A percentile compares a stretch with the other conserved stretches of the same genome.
These are phyloP conservation scores for Kodamaea neixiangensis DNA, from an alignment of 805 yeast genomes.

Conservation along the genomic window DNA sequence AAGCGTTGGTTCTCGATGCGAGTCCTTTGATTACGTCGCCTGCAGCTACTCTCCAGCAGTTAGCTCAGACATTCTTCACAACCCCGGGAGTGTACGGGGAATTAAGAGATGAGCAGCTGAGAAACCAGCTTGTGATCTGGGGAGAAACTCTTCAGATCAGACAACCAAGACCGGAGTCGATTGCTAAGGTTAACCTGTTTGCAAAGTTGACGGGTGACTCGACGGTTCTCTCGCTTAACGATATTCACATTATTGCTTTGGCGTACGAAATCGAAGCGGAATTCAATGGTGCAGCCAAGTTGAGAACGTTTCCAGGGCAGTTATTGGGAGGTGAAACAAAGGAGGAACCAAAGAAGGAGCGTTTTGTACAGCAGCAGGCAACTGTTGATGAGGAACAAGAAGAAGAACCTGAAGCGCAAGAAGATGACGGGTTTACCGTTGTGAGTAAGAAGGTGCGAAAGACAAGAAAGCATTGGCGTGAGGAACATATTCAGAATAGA, in stretches of 20 bases:
- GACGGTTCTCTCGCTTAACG: conserved; percentile 83
- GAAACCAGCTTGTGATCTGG: conserved; percentile 81
- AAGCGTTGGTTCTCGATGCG: conserved; percentile 82
- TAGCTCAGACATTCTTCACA: conserved; percentile 74
- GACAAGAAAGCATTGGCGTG: conserved; percentile 13
- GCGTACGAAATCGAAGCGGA: conserved; percentile 85
- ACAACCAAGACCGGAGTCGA: conserved; percentile 71
- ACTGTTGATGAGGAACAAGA: conserved; percentile 10
- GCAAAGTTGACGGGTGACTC: conserved; percentile 91
- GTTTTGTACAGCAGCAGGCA: conserved; percentile 14
- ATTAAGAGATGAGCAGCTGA: conserved; percentile 80
- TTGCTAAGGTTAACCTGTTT: conserved; percentile 70
- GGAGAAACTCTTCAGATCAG: conserved; percentile 66
- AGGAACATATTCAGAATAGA: conserved; percentile 12
- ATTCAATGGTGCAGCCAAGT: conserved; percentile 63
- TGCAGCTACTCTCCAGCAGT: conserved; percentile 67
- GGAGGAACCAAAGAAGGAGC: conserved; percentile 13
- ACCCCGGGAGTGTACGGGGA: conserved; percentile 91
- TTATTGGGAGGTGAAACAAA: conserved; percentile 41
- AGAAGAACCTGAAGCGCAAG: conserved; percentile 9
- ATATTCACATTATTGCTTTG: conserved; percentile 88
- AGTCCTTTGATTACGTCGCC: conserved; percentile 91
- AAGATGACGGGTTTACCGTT: conserved; percentile 25
- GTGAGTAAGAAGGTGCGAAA: conserved; percentile 18
- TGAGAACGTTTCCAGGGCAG: conserved; percentile 65